phyloP scores from a whole-genome alignment of 495 filamentous ascomycete genomes.

The Xanthoparmelia taractica region DNA sequence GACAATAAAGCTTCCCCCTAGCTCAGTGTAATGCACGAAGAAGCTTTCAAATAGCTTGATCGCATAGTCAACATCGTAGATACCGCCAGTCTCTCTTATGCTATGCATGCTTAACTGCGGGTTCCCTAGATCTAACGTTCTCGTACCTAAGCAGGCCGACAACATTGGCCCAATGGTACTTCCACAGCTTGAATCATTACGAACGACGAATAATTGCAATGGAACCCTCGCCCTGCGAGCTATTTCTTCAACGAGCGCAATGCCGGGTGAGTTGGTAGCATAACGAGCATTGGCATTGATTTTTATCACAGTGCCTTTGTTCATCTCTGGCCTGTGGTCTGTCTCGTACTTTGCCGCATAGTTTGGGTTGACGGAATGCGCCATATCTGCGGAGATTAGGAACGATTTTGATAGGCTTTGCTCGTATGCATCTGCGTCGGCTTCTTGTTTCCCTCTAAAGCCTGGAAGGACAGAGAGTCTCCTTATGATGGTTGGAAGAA shows the following conservation, averaged over 20 bases:
- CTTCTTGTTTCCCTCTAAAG: slow-evolving; percentile 33
- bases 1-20: slow-evolving; percentile 74
- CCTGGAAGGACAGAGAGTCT: slow-evolving; percentile 71
- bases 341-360: slow-evolving; percentile 85
- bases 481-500: slow-evolving; percentile 80
- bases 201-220: slow-evolving; percentile 89
- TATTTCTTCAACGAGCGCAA: slow-evolving; percentile 82
- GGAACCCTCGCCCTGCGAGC: slow-evolving; percentile 64
- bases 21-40: slow-evolving; percentile 68
- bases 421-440: slow-evolving; percentile 67
- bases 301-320: slow-evolving; percentile 94
- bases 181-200: slow-evolving; percentile 89
- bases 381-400: slow-evolving; percentile 95
- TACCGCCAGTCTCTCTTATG: slow-evolving; percentile 85
- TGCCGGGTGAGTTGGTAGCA: slow-evolving; percentile 90
- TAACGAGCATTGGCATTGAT: slow-evolving; percentile 96
- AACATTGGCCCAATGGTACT: slow-evolving; percentile 97
- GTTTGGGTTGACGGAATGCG: slow-evolving; percentile 91
- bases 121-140: slow-evolving; percentile 90
- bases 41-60: slow-evolving; percentile 83
- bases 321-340: slow-evolving; percentile 87
- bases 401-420: slow-evolving; percentile 89
- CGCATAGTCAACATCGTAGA: slow-evolving; percentile 79
- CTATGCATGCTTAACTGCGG: slow-evolving; percentile 97
- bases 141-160: slow-evolving; percentile 69